Evolutionary conservation across 2,329 filamentous ascomycete species (phyloP), one percentile per base, ranked within the genome.

Genomic region (Venturia asperata): DNA sequence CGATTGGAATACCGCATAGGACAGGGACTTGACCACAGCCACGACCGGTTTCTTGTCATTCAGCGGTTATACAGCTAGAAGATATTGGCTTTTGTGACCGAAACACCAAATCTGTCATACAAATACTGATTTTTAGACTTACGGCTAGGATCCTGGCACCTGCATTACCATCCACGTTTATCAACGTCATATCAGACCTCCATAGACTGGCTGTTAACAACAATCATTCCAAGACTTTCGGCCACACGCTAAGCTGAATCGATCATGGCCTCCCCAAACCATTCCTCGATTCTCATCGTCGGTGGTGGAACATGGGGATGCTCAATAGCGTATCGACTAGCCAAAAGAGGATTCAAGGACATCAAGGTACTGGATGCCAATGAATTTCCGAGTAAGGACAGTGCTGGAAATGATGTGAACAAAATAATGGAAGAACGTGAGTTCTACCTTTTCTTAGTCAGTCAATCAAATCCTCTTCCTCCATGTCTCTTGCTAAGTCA

Each of bases 261-360:
- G 11, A 27, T 9, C 15, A 52, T 52, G 47, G 21, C 21, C 24
- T 10, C 4, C 21, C 47, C 21, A 27, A 27, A 52, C 15, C 47
- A 52, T 58, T 58, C 52, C 15, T 37, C 52, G 7, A 71, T 76
- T 49, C 70, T 82, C 27, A 79, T 82, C 45, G 70, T 82, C 62
- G 80, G 81, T 10, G 79, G 76, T 27, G 82, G 81, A 11, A 82
- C 81, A 0, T 83, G 81, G 72, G 82, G 81, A 15, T 77, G 77
- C 42, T 80, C 78, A 9, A 82, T 81, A n/a, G 81, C 81, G n/a
- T 73, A 82, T 24, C 77, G 82, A 68, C 74, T 83, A 6, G 77
- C 80, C 34, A 76, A 80, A 39, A 74, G 77, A 62, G 81, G 81
- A 49, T 82, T 82, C 69, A 75, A 74, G 47, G 76, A 80, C 67